These are phyloP conservation scores for Fulvia fulva DNA, from an alignment of 2,329 filamentous ascomycete species.

Conservation along the genomic window DNA sequence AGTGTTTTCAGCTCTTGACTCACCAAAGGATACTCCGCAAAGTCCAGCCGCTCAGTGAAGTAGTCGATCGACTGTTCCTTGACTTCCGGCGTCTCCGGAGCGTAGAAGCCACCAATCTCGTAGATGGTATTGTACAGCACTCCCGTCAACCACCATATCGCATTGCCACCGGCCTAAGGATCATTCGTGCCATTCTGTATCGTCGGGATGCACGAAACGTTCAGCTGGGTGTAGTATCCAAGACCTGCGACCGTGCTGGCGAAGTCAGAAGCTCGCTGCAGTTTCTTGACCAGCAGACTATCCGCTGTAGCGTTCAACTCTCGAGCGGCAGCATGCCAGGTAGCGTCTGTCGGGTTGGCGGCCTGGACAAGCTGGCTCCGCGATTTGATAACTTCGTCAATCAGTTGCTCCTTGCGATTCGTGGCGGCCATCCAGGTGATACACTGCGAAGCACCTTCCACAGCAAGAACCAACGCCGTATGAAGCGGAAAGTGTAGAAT, in stretches of 20 bases:
- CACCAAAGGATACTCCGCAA: not conserved
- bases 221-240: slow-evolving; percentile 5
- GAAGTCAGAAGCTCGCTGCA: slow-evolving; percentile 1
- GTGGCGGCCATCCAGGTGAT: slow-evolving; percentile 31
- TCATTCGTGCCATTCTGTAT: slow-evolving; percentile 9
- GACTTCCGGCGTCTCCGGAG: not conserved
- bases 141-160: slow-evolving; percentile 10
- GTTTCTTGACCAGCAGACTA: not conserved
- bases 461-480: slow-evolving; percentile 14
- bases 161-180: slow-evolving; percentile 3
- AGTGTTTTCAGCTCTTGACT: not conserved
- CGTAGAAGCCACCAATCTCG: slow-evolving; percentile 16
- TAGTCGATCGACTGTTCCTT: not conserved
- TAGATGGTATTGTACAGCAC: slow-evolving; percentile 13
- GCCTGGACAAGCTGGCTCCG: too few species aligned
- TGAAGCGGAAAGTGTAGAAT: slow-evolving; percentile 27
- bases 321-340: slow-evolving; percentile 1
- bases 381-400: too few species aligned
- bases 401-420: slow-evolving; percentile 9
- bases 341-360: too few species aligned
- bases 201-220: slow-evolving; percentile 5
- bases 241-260: slow-evolving; percentile 2
- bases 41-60: not conserved
- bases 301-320: slow-evolving; percentile 7
- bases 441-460: slow-evolving; percentile 30